Base-by-base conservation (phyloP, 352 stramenopile species). In the Blastocystis sp. region DNA sequence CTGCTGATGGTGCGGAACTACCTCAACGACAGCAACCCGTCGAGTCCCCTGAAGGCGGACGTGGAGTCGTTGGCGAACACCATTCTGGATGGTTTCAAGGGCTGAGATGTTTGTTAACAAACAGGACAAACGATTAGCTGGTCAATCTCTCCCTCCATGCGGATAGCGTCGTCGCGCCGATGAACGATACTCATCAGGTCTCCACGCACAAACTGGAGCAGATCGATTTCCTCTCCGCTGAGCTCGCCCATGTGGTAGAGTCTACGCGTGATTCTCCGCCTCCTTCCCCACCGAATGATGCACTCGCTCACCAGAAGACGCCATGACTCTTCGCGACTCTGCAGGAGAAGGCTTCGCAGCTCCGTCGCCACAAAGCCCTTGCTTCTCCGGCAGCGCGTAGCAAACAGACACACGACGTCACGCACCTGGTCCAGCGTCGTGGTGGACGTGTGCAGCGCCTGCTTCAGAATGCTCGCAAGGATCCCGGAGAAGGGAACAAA, bases 71-170 rank as follows among this genome's bases (percentile, higher is more conserved):
- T 61, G 67, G n/a, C 27, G 3, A 61, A 78, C 29, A 59, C 42
- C 3, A 59, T 59, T 78, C 46, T 78, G 7, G 42, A 57, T 57
- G 34, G 24, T 21, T 24, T 24, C 6, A 69, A 69, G 57, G 32
- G 38, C 16, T 69, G 57, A 42, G 34, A 24, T 78, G 42, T 78
- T 78, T 78, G 67, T 78, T 59, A 67, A 75, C 36, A 75, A 48
- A 75, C 63, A 75, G 46, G 16, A 18, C 3, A 75, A 56, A 56
- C 18, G 14, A 75, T 7, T 34, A 59, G 7, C 3, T 4, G 7
- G 46, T 75, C 1, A 21, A 75, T 75, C 11, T 53, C 8, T 53
- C 29, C n/a, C 6, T 51, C 21, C 7, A 75, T 24, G 3, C 21
- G 18, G n/a, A 49, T 24, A 3, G 34, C 42, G 44, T 75, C 14